phyloP scores from a whole-genome alignment of 2,329 filamentous ascomycete genomes.

The Ascochyta viciae-villosae region DNA sequence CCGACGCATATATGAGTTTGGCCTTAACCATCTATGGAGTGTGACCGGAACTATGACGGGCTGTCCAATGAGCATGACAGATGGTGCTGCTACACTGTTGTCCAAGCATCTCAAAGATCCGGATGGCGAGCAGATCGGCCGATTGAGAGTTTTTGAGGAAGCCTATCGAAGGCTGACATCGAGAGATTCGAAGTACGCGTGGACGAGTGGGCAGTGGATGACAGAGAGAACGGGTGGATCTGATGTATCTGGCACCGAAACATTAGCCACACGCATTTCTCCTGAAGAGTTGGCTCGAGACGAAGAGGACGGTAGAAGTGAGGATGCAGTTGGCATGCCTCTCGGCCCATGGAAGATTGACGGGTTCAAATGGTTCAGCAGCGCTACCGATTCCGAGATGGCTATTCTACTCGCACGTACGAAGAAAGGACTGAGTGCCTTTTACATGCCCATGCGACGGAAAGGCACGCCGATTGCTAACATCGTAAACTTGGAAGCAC shows the following conservation, averaged over 20 bases:
- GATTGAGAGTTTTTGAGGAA: conserved; percentile 57
- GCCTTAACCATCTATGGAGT: conserved; percentile 65
- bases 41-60: conserved; percentile 66
- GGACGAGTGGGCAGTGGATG: conserved; percentile 83
- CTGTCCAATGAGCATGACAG: conserved; percentile 72
- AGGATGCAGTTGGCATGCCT: conserved; percentile 42
- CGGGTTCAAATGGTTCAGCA: conserved; percentile 77
- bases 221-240: conserved; percentile 73
- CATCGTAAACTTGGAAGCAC: conserved; percentile 23
- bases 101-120: conserved; percentile 25
- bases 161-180: conserved; percentile 63
- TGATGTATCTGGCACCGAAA: conserved; percentile 73
- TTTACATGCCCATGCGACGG: conserved; percentile 69
- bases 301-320: conserved; percentile 28
- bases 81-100: conserved; percentile 58
- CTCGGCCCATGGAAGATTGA: conserved; percentile 67
- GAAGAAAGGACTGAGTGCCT: conserved; percentile 62
- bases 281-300: conserved; percentile 32
- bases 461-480: conserved; percentile 15
- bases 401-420: conserved; percentile 70
- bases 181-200: conserved; percentile 60
- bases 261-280: conserved; percentile 55
- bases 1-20: conserved; percentile 66
- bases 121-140: conserved; percentile 38
- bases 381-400: conserved; percentile 70